These are phyloP conservation scores for Alternaria conjuncta DNA, from an alignment of 2,329 filamentous ascomycete genomes.

Conservation along the genomic window DNA sequence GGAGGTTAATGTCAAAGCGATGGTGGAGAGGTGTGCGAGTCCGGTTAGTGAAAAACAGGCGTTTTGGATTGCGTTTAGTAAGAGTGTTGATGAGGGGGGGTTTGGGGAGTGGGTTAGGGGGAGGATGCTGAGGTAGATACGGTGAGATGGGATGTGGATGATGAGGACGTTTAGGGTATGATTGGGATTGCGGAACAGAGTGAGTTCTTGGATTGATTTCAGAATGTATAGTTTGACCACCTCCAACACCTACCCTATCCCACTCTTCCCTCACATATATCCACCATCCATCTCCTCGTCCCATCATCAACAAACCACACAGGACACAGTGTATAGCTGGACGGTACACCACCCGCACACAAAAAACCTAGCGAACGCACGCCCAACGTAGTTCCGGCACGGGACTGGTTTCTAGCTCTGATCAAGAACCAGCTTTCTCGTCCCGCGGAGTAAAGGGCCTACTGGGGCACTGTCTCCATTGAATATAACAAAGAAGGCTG, in stretches of 20 bases:
- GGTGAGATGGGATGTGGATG: neutral
- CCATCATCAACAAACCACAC: neutral
- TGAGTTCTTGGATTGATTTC: neutral
- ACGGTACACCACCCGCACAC: neutral
- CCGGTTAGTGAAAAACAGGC: slow-evolving; percentile 62
- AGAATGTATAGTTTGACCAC: neutral
- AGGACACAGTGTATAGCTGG: neutral
- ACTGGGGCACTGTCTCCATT: neutral
- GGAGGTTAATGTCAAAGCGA: slow-evolving; percentile 59
- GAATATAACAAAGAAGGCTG: neutral
- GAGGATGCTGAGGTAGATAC: slow-evolving; percentile 49
- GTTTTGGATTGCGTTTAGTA: slow-evolving; percentile 66
- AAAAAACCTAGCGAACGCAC: neutral
- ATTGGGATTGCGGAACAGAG: neutral
- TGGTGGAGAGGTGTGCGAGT: slow-evolving; percentile 62
- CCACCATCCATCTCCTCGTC: neutral
- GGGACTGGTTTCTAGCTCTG: neutral
- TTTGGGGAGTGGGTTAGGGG: slow-evolving; percentile 61
- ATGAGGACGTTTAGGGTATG: neutral
- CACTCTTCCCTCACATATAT: neutral
- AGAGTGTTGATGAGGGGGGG: slow-evolving; percentile 61
- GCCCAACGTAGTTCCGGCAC: neutral
- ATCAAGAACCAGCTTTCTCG: neutral
- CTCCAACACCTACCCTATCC: neutral
- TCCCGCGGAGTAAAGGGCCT: neutral